A percentile compares a stretch with the other conserved stretches of the same genome.
Evolutionary conservation across 202 grass and related monocot genomes (phyloP).

Genomic region (Schoenoplectus tabernaemontani): DNA sequence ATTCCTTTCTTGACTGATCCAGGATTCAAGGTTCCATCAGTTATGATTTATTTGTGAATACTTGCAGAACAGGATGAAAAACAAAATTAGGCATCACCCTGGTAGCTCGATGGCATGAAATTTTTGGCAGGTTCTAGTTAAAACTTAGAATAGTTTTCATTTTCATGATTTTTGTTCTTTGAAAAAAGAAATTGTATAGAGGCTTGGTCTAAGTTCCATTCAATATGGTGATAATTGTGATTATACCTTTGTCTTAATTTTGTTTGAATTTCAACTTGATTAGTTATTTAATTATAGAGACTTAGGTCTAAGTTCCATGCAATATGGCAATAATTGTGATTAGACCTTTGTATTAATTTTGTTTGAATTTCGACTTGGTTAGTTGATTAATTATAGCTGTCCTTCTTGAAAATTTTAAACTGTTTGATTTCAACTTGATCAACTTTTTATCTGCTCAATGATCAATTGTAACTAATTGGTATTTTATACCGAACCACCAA

Average conservation of each 20-base stretch:
- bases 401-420: not conserved
- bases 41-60: slow-evolving; percentile 40
- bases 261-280: not conserved
- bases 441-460: not conserved
- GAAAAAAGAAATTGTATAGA: not conserved
- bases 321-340: not conserved
- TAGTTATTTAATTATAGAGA: too few relatives aligned
- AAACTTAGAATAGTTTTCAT: not conserved
- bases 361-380: not conserved
- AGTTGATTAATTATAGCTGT: not conserved
- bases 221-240: not conserved
- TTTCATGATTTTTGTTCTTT: not conserved
- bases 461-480: not conserved
- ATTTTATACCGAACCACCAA: not conserved
- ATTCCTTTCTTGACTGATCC: slow-evolving; percentile 47
- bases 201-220: not conserved
- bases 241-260: not conserved
- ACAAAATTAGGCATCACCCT: slow-evolving; percentile 10
- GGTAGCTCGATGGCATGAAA: slow-evolving; percentile 2
- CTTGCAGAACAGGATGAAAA: not conserved
- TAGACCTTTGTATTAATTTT: not conserved
- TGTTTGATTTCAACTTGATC: too few relatives aligned
- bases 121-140: slow-evolving; percentile 5
- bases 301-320: not conserved
- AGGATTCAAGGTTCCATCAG: slow-evolving; percentile 39